phyloP scores from a whole-genome alignment of 768 basidiomycete genomes.

The Tylopilus balloui region DNA sequence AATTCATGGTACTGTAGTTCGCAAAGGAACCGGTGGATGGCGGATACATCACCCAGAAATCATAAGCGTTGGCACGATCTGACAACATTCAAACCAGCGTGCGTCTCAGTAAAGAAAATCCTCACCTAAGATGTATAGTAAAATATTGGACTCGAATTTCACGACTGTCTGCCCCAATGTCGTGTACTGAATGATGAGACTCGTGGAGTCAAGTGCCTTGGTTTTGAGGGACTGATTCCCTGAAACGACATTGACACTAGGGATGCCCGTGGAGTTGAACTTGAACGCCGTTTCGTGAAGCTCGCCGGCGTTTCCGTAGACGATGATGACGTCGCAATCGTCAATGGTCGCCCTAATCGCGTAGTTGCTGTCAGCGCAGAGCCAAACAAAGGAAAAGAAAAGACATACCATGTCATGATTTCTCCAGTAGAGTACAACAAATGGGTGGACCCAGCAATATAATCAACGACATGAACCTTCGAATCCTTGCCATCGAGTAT shows the following conservation, averaged over 20 bases:
- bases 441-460: slow-evolving; percentile 40
- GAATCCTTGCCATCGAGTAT: slow-evolving; percentile 49
- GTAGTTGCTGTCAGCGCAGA: background rate
- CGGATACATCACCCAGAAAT: slow-evolving; percentile 47
- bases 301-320: slow-evolving; percentile 46
- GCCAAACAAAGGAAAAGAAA: background rate
- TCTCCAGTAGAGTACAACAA: slow-evolving; percentile 47
- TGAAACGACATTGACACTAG: slow-evolving; percentile 21
- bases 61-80: slow-evolving; percentile 48
- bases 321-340: slow-evolving; percentile 41
- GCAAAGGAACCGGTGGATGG: slow-evolving; percentile 35
- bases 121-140: slow-evolving; percentile 46
- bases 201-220: slow-evolving; percentile 32
- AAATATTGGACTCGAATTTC: slow-evolving; percentile 35
- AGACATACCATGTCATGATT: slow-evolving; percentile 43
- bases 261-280: slow-evolving; percentile 25
- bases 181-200: slow-evolving; percentile 41
- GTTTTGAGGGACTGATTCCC: slow-evolving; percentile 34
- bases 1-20: slow-evolving; percentile 36
- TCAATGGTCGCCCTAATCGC: slow-evolving; percentile 44
- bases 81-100: slow-evolving; percentile 1
- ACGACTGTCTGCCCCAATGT: slow-evolving; percentile 46
- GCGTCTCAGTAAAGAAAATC: background rate
- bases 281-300: slow-evolving; percentile 49
- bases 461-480: slow-evolving; percentile 49